Percentiles rank a stretch among this genome's conserved stretches.
phyloP scores from a whole-genome alignment of 768 basidiomycete genomes.

The Paxillus ammoniavirescens region DNA sequence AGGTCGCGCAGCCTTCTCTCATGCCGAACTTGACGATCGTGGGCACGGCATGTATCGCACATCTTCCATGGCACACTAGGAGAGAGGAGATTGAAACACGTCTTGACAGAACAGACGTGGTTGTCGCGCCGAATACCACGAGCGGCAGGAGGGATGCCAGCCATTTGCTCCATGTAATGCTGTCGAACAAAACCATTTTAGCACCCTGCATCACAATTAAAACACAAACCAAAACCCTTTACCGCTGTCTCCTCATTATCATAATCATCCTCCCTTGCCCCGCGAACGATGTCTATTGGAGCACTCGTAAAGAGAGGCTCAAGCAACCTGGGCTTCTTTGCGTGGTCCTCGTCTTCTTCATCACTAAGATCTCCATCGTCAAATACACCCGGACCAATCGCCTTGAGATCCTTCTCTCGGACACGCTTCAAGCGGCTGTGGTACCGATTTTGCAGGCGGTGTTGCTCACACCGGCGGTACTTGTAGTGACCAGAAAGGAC shows the following conservation, averaged over 20 bases:
- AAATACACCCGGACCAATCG: constrained; percentile 17
- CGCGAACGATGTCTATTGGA: constrained; percentile 4
- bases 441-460: constrained; percentile 53
- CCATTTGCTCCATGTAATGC: constrained; percentile 1
- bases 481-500: constrained; percentile 46
- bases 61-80: constrained; percentile 46
- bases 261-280: constrained; percentile 2
- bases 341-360: constrained; percentile 8
- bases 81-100: constrained; percentile 44
- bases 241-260: constrained; percentile 1
- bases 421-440: constrained; percentile 52
- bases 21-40: constrained; percentile 31
- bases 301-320: constrained; percentile 4
- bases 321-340: not conserved
- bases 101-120: constrained; percentile 38
- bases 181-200: not conserved
- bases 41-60: constrained; percentile 45
- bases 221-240: not conserved
- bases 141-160: constrained; percentile 24
- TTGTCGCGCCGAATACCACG: constrained; percentile 34
- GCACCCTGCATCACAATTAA: not conserved
- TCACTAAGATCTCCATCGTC: constrained; percentile 6
- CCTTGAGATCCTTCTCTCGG: constrained; percentile 48
- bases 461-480: constrained; percentile 55
- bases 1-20: constrained; percentile 28